A percentile compares a stretch with the other conserved stretches of the same genome.
These are phyloP conservation scores for Silybum marianum DNA, from an alignment of 129 eudicot genomes.

Conservation along the genomic window DNA sequence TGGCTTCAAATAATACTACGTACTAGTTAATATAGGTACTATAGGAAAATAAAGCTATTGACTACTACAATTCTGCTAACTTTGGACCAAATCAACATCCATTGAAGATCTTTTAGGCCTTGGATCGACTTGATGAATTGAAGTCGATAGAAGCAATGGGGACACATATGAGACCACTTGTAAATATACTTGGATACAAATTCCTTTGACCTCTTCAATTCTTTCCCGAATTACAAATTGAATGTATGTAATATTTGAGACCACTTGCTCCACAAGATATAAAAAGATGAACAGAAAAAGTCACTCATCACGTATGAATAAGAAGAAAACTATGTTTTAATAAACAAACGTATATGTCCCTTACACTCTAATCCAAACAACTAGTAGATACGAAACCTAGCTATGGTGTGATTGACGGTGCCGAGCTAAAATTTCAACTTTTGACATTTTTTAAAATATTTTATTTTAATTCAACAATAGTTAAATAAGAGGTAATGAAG, in stretches of 20 bases:
- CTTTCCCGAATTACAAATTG: background rate
- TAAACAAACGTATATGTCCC: background rate
- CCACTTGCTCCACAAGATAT: constrained; percentile 4
- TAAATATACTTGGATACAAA: background rate
- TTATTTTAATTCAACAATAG: background rate
- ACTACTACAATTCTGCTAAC: background rate
- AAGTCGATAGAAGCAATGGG: background rate
- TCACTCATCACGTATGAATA: constrained; percentile 12
- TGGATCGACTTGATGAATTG: background rate
- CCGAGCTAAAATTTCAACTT: background rate
- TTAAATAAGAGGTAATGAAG: background rate
- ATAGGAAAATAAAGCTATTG: too few species aligned
- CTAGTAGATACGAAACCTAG: background rate
- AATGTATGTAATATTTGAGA: background rate
- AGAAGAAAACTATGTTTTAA: constrained; percentile 4
- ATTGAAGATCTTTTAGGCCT: too few species aligned
- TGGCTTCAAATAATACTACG: too few species aligned
- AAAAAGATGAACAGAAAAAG: background rate
- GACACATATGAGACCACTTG: background rate
- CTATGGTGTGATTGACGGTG: too few species aligned
- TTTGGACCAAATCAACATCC: background rate
- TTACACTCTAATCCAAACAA: background rate
- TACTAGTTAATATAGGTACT: too few species aligned
- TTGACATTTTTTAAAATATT: background rate
- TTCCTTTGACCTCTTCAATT: background rate